These are phyloP conservation scores for Gonapodya prolifera DNA, from an alignment of 192 early-diverging fungal genomes.

Conservation along the genomic window DNA sequence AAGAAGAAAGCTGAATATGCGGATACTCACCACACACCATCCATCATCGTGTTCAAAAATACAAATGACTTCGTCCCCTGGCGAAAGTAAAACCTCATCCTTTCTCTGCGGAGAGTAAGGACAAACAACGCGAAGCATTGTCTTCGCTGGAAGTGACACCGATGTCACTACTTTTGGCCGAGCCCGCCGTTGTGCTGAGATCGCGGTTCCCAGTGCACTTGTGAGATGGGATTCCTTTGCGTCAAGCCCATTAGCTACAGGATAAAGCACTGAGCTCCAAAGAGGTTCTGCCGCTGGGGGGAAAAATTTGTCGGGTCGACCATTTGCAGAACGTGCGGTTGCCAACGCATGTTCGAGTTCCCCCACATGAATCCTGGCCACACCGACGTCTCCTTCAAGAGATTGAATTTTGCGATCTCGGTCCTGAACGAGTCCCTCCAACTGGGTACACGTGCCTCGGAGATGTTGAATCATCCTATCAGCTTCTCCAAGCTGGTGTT, in stretches of 20 bases:
- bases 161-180: too few relatives aligned
- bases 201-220: too few relatives aligned
- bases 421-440: neutral
- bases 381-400: neutral
- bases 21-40: neutral
- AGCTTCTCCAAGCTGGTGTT: neutral
- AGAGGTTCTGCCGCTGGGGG: too few relatives aligned
- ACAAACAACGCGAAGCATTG: neutral
- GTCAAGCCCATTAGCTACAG: too few relatives aligned
- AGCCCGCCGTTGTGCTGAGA: too few relatives aligned
- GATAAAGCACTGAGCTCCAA: too few relatives aligned
- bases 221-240: too few relatives aligned
- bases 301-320: too few relatives aligned
- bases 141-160: neutral
- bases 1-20: too few relatives aligned
- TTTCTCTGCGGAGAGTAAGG: neutral
- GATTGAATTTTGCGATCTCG: neutral
- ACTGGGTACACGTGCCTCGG: neutral
- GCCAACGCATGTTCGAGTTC: too few relatives aligned
- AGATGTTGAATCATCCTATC: neutral
- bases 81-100: neutral
- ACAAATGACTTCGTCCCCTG: neutral
- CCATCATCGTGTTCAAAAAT: neutral
- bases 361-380: neutral
- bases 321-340: too few relatives aligned